Evolutionary conservation across 139 green algal genomes (phyloP).

Genomic region (Coccomyxa sp.): DNA sequence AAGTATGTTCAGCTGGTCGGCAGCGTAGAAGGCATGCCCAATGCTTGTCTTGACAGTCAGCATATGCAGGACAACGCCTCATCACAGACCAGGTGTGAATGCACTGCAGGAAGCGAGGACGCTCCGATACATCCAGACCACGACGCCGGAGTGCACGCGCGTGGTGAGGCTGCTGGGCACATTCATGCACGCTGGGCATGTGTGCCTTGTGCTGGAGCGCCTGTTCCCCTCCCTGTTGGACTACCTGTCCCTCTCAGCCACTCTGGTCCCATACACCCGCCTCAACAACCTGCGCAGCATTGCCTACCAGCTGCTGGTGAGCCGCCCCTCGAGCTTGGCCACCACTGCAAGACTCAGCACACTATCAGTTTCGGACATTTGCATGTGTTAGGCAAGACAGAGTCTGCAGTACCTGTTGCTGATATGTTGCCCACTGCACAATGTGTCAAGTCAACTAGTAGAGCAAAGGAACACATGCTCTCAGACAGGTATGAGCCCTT

Average conservation of each 20-base stretch:
- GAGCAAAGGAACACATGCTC: no score
- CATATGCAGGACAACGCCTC: no score
- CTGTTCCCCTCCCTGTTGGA: constrained; percentile 38
- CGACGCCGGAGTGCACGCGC: background rate
- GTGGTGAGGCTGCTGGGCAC: constrained; percentile 31
- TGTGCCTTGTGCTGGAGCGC: constrained; percentile 44
- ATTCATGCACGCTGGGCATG: constrained; percentile 33
- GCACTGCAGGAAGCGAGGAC: constrained; percentile 26
- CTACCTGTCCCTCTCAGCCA: constrained; percentile 21
- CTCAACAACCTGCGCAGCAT: constrained; percentile 31
- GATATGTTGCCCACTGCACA: no score
- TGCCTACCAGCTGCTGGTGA: constrained; percentile 36
- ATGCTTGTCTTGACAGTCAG: no score
- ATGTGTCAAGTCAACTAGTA: no score
- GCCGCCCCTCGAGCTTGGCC: background rate
- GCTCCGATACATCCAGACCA: constrained; percentile 32
- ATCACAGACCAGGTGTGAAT: background rate
- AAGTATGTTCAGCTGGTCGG: no score
- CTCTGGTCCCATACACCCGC: background rate
- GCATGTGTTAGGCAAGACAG: background rate
- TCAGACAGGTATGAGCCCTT: no score
- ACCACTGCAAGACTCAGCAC: background rate
- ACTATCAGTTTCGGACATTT: background rate
- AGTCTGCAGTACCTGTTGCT: no score
- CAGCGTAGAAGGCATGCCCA: no score